phyloP scores from a whole-genome alignment of 306 rosid genomes.

The Malus asiatica region DNA sequence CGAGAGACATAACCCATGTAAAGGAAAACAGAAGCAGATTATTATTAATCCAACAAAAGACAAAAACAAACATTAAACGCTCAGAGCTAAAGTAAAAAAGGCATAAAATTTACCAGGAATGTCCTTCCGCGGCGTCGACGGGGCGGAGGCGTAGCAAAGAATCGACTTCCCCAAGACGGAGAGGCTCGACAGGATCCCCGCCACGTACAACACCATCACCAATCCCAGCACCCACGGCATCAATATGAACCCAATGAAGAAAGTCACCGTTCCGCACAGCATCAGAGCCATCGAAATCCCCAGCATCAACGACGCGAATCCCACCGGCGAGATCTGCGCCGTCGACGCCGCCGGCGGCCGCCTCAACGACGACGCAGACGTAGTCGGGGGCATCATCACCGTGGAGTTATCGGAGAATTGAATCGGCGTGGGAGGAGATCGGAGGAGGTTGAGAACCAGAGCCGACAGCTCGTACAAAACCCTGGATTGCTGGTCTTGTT shows the following conservation, averaged over 20 bases:
- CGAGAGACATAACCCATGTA: neutral
- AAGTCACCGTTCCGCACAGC: slow-evolving; percentile 90
- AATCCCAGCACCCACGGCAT: slow-evolving; percentile 93
- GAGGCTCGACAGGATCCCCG: slow-evolving; percentile 55
- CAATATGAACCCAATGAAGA: slow-evolving; percentile 75
- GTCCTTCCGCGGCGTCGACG: slow-evolving; percentile 47
- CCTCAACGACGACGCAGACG: slow-evolving; percentile 1
- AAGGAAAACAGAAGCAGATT: neutral
- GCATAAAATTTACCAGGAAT: slow-evolving; percentile 40
- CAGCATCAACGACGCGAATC: slow-evolving; percentile 66
- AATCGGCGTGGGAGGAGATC: slow-evolving; percentile 51
- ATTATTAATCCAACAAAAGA: neutral
- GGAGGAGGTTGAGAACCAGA: slow-evolving; percentile 63
- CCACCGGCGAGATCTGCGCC: slow-evolving; percentile 64
- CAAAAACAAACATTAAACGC: neutral
- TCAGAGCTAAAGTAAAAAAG: neutral
- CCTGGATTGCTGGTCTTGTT: slow-evolving; percentile 48
- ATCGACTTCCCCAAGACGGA: slow-evolving; percentile 63
- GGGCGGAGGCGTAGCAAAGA: slow-evolving; percentile 46
- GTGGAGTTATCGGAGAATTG: slow-evolving; percentile 29
- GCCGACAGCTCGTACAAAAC: slow-evolving; percentile 61
- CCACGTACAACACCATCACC: slow-evolving; percentile 63
- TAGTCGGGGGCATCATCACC: neutral
- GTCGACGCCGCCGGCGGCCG: neutral
- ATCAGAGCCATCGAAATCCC: slow-evolving; percentile 84